Evolutionary conservation across 345 rosid species (phyloP).

Genomic region (Firmiana major): DNA sequence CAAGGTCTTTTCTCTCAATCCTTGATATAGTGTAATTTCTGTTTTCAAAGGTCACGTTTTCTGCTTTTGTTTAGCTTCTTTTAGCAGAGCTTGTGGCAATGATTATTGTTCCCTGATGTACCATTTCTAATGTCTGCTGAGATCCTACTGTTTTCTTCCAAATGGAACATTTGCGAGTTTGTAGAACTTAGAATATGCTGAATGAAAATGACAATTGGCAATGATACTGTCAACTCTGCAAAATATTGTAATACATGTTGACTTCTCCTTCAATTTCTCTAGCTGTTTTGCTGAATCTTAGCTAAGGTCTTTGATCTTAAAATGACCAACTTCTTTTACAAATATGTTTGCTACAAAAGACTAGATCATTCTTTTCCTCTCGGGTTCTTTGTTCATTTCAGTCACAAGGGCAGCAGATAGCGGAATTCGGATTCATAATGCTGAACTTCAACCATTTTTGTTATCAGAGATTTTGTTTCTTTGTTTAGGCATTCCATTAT

Average conservation of each 20-base stretch:
- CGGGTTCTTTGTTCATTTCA: background rate
- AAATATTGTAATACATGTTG: background rate
- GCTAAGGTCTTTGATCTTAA: background rate
- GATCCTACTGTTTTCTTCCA: background rate
- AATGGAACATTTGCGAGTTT: background rate
- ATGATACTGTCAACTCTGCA: background rate
- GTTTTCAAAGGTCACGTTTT: background rate
- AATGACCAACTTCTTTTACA: background rate
- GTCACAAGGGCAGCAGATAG: slow-evolving; percentile 46
- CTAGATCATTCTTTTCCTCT: background rate
- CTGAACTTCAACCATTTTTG: slow-evolving; percentile 64
- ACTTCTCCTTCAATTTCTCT: background rate
- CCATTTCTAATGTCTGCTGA: background rate
- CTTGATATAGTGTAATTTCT: background rate
- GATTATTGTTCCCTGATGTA: background rate
- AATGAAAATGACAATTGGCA: background rate
- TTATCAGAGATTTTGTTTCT: slow-evolving; percentile 41
- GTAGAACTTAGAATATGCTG: background rate
- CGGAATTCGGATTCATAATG: slow-evolving; percentile 78
- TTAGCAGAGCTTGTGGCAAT: background rate
- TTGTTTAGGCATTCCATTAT: slow-evolving; percentile 68
- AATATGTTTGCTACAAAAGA: background rate
- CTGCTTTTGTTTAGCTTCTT: background rate
- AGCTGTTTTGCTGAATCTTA: background rate
- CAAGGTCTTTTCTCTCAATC: background rate